A percentile compares a stretch with the other conserved stretches of the same genome.
Conservation (phyloP, 2,329 filamentous ascomycete genomes). For the Xylariaceae sp. region DNA sequence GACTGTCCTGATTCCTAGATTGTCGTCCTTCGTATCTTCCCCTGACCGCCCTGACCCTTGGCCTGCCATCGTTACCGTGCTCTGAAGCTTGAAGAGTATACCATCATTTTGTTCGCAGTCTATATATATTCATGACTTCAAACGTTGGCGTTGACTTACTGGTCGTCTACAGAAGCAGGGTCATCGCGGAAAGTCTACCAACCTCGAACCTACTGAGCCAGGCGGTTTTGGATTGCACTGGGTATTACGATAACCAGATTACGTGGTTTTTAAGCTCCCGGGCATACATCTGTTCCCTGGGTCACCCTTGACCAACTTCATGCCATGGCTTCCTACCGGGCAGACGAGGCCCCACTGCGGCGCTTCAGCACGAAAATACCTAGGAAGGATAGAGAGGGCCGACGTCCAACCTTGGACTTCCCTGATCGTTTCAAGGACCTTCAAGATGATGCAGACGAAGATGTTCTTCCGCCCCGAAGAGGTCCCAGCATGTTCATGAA, state of each 20-base stretch:
- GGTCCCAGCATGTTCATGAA: constrained; percentile 56
- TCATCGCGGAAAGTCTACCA: neutral
- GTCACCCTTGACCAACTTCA: neutral
- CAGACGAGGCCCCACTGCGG: constrained; percentile 38
- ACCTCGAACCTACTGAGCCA: neutral
- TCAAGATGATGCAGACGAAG: constrained; percentile 49
- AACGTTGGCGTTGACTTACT: constrained; percentile 5
- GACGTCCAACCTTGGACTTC: constrained; percentile 45
- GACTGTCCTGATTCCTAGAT: neutral
- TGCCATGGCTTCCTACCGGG: constrained; percentile 29
- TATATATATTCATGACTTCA: neutral
- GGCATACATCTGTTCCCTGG: neutral
- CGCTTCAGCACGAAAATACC: constrained; percentile 42
- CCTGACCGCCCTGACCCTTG: neutral
- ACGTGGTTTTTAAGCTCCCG: constrained; percentile 1
- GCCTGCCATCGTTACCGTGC: constrained; percentile 1
- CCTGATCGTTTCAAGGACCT: constrained; percentile 50
- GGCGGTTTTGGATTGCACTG: constrained; percentile 5
- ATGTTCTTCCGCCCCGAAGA: constrained; percentile 42
- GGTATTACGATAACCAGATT: constrained; percentile 1
- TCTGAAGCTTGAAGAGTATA: neutral
- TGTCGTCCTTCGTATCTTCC: neutral
- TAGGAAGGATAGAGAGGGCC: constrained; percentile 41
- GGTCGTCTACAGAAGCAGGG: constrained; percentile 6
- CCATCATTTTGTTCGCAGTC: neutral